Evolutionary conservation across 75 land plant species (phyloP).

Genomic region (Selaginella tamariscina): DNA sequence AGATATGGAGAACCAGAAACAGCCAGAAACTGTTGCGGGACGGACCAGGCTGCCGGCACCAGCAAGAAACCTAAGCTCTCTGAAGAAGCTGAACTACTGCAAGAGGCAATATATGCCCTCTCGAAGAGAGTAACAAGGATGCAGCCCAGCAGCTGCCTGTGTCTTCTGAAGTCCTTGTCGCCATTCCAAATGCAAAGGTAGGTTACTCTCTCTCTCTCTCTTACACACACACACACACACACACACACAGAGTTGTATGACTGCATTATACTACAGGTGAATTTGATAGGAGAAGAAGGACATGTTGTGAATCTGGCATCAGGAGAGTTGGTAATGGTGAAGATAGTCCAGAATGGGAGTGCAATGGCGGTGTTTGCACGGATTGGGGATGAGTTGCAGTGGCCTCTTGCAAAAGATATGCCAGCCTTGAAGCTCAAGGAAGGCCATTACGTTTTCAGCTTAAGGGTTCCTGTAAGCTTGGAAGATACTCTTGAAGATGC

Average conservation of each 20-base stretch:
- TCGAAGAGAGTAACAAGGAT: too few species aligned
- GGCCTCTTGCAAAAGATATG: constrained; percentile 70
- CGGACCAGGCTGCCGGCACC: too few species aligned
- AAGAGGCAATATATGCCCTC: too few species aligned
- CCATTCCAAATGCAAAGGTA: background rate
- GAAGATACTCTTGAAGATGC: background rate
- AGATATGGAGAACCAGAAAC: too few species aligned
- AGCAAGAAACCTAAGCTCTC: too few species aligned
- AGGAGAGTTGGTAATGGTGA: background rate
- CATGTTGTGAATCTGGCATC: background rate
- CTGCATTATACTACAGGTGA: background rate
- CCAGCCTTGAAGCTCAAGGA: constrained; percentile 57
- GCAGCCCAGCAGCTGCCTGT: too few species aligned
- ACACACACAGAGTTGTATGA: too few species aligned
- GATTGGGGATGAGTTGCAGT: constrained; percentile 58
- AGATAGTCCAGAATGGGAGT: constrained; percentile 23
- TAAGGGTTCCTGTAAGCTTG: constrained; percentile 32
- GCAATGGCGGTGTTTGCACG: constrained; percentile 37
- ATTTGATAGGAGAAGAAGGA: background rate
- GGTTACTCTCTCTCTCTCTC: too few species aligned
- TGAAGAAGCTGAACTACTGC: too few species aligned
- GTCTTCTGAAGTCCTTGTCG: background rate
- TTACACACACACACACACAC: too few species aligned
- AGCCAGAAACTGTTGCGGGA: too few species aligned
- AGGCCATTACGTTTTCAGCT: constrained; percentile 55